Evolutionary conservation across 257 asterid species (phyloP), one percentile per base, ranked within the genome.

Genomic region (Cynanchum wilfordii): DNA sequence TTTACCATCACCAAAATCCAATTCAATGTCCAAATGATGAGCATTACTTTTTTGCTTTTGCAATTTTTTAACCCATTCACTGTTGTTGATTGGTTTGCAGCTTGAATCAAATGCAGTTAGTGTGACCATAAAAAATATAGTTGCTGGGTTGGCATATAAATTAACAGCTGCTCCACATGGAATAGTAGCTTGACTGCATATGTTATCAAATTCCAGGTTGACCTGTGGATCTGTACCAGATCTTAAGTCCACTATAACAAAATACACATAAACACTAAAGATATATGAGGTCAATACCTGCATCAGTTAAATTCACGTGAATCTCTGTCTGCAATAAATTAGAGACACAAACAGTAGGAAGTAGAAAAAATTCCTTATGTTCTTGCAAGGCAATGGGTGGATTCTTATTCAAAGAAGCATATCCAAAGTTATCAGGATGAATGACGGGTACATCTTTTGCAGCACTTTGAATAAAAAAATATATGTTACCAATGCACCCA

Each of bases 1-100:
- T n/a, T n/a, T n/a, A n/a, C 93, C 96, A 71, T 87, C 87, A 74
- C 82, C 91, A 87, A 94, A 91, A 78, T 87, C 96, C 86, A 94
- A 87, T 87, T 94, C 97, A 60, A 94, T 85, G 85, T 94, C 96
- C 83, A 94, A 78, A 83, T 87, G 86, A 62, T 77, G 77, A 70
- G 89, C 76, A 77, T 80, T 85, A 70, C 63, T 86, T 77, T 87
- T 94, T 80, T 78, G 84, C 88, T 89, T 94, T 75, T 84, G 88
- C 70, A 94, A 85, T 81, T 87, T 89, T 79, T 81, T 89, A 69
- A 84, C 85, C 95, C 97, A 89, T 75, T 88, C 95, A 75, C 85
- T 77, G 82, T 93, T 91, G 73, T 79, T 88, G 72, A 87, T 87
- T 40, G 96, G 96, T 79, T 80, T 87, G 80, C 96, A 86, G 79